These are phyloP conservation scores for Entophlyctis luteolus DNA, from an alignment of 192 early-diverging fungal genomes.

Conservation along the genomic window DNA sequence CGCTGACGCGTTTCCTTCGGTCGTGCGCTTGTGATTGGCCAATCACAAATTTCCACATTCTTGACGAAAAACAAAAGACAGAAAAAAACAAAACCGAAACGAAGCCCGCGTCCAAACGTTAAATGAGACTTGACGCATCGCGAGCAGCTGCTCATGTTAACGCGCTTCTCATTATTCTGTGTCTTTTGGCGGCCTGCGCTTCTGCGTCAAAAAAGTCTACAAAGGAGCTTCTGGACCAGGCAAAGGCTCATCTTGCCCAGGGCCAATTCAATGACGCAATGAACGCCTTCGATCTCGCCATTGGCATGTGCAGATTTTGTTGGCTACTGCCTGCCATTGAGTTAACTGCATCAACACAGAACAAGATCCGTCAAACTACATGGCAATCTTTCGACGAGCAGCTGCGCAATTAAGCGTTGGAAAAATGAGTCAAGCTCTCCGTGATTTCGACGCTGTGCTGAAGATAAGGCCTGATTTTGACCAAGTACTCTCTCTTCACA, in stretches of 20 bases:
- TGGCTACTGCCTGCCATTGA: background rate
- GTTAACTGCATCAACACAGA: slow-evolving; percentile 39
- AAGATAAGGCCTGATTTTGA: slow-evolving; percentile 69
- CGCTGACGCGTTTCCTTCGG: background rate
- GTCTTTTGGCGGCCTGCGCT: background rate
- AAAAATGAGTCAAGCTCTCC: slow-evolving; percentile 64
- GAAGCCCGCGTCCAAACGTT: background rate
- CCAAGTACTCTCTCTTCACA: background rate
- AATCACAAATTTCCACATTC: background rate
- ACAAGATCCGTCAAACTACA: slow-evolving; percentile 75
- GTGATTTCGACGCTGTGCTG: slow-evolving; percentile 79
- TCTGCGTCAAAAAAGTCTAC: slow-evolving; percentile 7
- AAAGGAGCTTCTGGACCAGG: slow-evolving; percentile 33
- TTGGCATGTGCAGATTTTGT: slow-evolving; percentile 40
- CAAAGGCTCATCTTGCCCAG: slow-evolving; percentile 32
- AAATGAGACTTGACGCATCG: background rate
- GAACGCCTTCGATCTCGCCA: slow-evolving; percentile 59
- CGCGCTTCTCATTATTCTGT: background rate
- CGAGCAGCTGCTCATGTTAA: background rate
- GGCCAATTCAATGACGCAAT: slow-evolving; percentile 57
- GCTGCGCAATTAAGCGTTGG: slow-evolving; percentile 75
- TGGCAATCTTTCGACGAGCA: slow-evolving; percentile 85
- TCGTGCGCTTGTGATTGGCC: background rate
- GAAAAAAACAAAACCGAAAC: background rate
- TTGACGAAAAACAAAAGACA: background rate